These are phyloP conservation scores for Xylariaceae sp. DNA, from an alignment of 2,329 filamentous ascomycete genomes.

Conservation along the genomic window DNA sequence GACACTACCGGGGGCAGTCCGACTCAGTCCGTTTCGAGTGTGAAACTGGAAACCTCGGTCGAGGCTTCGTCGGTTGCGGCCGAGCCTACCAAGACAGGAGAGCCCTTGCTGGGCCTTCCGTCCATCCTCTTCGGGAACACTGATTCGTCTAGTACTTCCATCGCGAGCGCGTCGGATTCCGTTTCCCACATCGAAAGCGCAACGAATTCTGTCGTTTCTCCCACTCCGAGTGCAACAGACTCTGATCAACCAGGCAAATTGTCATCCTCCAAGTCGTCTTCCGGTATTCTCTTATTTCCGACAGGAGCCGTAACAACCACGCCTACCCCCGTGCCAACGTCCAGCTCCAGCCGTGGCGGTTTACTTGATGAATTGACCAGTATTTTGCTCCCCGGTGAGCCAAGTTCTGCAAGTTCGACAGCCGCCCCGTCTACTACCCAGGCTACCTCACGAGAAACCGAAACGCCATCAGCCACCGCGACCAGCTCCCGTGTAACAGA, in stretches of 20 bases:
- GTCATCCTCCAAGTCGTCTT: constrained; percentile 16
- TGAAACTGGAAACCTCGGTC: constrained; percentile 15
- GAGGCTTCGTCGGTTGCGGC: constrained; percentile 8
- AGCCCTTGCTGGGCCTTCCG: constrained; percentile 22
- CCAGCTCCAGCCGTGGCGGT: constrained; percentile 20
- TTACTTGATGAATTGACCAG: constrained; percentile 22
- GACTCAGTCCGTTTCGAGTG: constrained; percentile 9
- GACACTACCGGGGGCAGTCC: background rate
- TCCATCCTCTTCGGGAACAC: constrained; percentile 9
- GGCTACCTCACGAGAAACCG: constrained; percentile 2
- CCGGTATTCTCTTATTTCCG: constrained; percentile 28
- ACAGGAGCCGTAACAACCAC: constrained; percentile 26
- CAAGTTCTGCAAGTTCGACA: constrained; percentile 8
- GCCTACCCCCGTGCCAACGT: constrained; percentile 11
- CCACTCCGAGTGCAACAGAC: constrained; percentile 10
- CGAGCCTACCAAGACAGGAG: constrained; percentile 11
- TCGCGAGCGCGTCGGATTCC: background rate
- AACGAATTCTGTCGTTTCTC: background rate
- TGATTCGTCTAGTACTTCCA: constrained; percentile 6
- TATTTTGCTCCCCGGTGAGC: constrained; percentile 5
- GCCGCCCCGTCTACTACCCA: constrained; percentile 1
- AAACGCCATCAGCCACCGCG: background rate
- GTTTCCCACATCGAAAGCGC: no score
- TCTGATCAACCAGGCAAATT: constrained; percentile 5
- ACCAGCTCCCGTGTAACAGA: constrained; percentile 4